A percentile compares a stretch with the other conserved stretches of the same genome.
These are phyloP conservation scores for Phoma sp. DNA, from an alignment of 2,329 filamentous ascomycete species.

Conservation along the genomic window DNA sequence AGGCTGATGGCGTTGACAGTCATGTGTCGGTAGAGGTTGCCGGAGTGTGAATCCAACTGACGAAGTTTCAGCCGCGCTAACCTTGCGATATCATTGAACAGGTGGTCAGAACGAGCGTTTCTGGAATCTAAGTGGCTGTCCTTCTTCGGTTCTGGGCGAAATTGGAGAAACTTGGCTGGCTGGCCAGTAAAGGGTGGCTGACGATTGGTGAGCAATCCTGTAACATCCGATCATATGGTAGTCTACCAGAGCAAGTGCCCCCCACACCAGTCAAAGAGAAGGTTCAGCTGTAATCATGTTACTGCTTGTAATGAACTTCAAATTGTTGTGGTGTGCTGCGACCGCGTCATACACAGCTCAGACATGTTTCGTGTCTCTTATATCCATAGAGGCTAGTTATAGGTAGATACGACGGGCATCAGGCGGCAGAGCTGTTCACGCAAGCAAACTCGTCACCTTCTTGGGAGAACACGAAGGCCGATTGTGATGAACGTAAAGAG, in stretches of 20 bases:
- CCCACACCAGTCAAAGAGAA: conserved; percentile 5
- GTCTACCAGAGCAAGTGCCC: conserved; percentile 5
- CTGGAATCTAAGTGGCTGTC: conserved; percentile 1
- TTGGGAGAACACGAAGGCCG: conserved; percentile 22
- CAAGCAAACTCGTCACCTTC: conserved; percentile 29
- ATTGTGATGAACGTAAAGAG: conserved; percentile 16
- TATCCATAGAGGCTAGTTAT: neutral
- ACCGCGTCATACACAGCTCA: conserved; percentile 11
- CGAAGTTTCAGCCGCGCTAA: conserved; percentile 14
- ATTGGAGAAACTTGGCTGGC: conserved; percentile 12
- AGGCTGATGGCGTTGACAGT: conserved; percentile 16
- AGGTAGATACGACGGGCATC: conserved; percentile 4
- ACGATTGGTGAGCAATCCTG: conserved; percentile 12
- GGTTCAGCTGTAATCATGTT: conserved; percentile 8
- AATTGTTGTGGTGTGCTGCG: conserved; percentile 10
- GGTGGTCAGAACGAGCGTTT: conserved; percentile 14
- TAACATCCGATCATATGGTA: conserved; percentile 18
- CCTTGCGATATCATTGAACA: conserved; percentile 1
- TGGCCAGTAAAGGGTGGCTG: conserved; percentile 6
- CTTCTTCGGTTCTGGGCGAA: neutral
- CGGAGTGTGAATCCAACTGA: conserved; percentile 6
- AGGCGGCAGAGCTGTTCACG: conserved; percentile 35
- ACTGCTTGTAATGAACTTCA: neutral
- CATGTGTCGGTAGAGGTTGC: conserved; percentile 16
- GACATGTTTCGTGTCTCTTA: conserved; percentile 4